These are phyloP conservation scores for Phytopythium chamaehyphon DNA, from an alignment of 352 stramenopile genomes.

Conservation along the genomic window DNA sequence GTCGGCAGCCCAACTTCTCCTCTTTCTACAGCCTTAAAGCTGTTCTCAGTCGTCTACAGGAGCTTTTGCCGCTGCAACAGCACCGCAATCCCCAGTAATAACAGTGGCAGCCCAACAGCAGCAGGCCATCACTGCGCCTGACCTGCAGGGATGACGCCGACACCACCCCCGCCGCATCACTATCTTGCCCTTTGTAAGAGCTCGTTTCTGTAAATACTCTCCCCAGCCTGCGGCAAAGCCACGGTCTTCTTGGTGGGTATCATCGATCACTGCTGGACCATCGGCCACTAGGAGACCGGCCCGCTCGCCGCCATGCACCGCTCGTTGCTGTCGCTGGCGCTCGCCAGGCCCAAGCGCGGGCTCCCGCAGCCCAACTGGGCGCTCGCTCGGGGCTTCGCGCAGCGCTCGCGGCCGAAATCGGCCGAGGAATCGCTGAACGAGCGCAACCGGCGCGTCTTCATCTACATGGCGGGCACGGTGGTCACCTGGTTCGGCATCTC, in stretches of 20 bases:
- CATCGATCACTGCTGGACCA: background rate
- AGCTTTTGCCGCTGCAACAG: no score
- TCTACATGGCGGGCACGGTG: slow-evolving; percentile 93
- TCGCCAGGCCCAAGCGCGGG: slow-evolving; percentile 12
- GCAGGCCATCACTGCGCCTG: no score
- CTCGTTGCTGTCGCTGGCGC: slow-evolving; percentile 15
- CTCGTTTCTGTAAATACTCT: no score
- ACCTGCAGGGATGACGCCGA: no score
- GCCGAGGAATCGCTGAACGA: slow-evolving; percentile 57
- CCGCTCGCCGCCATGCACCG: slow-evolving; percentile 17
- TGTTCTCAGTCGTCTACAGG: no score
- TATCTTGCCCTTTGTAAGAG: no score
- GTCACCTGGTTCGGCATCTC: slow-evolving; percentile 93
- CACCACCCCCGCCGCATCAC: no score
- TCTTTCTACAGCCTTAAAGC: no score
- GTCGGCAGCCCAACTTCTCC: no score
- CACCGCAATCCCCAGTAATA: no score
- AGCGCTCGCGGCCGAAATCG: slow-evolving; percentile 36
- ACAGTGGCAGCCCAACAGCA: no score
- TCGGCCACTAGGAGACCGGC: background rate
- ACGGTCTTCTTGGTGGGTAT: background rate
- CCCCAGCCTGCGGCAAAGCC: background rate
- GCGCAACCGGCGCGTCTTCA: slow-evolving; percentile 88
- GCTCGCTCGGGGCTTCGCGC: slow-evolving; percentile 48
- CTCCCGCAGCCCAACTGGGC: background rate